Percentiles rank a stretch among this genome's conserved stretches.
Evolutionary conservation across 1,284 basidiomycete genomes (phyloP).

Genomic region (Polyporus tsugae): DNA sequence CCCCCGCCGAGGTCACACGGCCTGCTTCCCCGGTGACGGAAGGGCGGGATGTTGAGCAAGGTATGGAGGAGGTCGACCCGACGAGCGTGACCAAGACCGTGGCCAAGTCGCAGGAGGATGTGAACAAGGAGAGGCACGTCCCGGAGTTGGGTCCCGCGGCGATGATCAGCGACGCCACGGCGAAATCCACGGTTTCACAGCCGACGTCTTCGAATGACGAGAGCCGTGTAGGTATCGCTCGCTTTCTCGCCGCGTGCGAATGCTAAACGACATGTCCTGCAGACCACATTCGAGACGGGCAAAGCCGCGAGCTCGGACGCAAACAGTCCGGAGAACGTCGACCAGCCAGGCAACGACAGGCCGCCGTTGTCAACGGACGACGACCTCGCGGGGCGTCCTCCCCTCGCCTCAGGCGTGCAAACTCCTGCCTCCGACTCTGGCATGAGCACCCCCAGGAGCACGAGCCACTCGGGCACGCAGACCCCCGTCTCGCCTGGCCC

Average conservation of each 20-base stretch:
- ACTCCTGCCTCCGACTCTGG: not conserved
- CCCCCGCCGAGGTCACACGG: constrained; percentile 31
- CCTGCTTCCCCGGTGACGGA: constrained; percentile 14
- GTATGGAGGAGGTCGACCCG: constrained; percentile 15
- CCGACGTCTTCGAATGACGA: too few species aligned
- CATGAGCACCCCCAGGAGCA: not conserved
- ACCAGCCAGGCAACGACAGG: not conserved
- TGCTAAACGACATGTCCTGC: not conserved
- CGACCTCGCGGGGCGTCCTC: not conserved
- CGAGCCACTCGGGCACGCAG: constrained; percentile 12
- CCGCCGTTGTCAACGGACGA: not conserved
- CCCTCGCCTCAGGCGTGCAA: not conserved
- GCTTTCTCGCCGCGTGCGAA: not conserved
- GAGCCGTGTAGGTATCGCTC: not conserved
- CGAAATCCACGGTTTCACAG: not conserved
- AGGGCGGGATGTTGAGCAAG: constrained; percentile 28
- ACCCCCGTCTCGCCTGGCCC: constrained; percentile 12
- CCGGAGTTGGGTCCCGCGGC: constrained; percentile 28
- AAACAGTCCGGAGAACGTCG: not conserved
- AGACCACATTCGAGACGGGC: not conserved
- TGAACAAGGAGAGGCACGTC: constrained; percentile 6
- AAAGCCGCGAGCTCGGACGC: constrained; percentile 9
- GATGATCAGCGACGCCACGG: constrained; percentile 28
- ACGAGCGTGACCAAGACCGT: constrained; percentile 2
- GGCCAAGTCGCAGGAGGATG: not conserved